phyloP scores from a whole-genome alignment of 1,284 basidiomycete genomes.

The Schizophyllum amplum region DNA sequence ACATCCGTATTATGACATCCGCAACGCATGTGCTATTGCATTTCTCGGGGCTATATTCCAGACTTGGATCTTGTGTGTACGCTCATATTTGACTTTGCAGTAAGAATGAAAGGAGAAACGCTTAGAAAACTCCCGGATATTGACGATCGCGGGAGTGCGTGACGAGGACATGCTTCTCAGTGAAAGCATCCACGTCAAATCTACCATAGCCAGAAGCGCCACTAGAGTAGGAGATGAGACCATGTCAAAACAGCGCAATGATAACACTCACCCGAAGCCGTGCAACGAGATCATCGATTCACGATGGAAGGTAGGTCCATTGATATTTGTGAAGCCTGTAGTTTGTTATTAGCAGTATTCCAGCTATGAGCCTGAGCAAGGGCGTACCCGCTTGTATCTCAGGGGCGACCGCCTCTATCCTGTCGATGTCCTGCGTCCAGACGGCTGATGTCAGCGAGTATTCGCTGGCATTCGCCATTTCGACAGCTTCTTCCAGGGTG shows the following conservation, averaged over 20 bases:
- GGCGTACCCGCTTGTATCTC: constrained; percentile 38
- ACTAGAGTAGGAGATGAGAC: constrained; percentile 17
- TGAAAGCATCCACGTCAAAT: constrained; percentile 46
- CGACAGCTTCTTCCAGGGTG: constrained; percentile 43
- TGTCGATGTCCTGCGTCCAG: constrained; percentile 44
- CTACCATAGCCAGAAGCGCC: constrained; percentile 44
- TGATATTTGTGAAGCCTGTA: constrained; percentile 35
- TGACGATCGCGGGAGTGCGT: constrained; percentile 29
- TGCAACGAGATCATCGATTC: constrained; percentile 23
- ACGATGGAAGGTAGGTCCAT: constrained; percentile 28
- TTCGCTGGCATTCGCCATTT: constrained; percentile 45
- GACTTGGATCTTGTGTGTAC: too few relatives aligned
- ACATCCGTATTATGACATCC: too few relatives aligned
- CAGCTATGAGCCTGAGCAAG: neutral
- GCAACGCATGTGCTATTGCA: too few relatives aligned
- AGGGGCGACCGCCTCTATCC: constrained; percentile 39
- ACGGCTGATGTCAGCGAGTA: constrained; percentile 46
- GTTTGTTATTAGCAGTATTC: neutral
- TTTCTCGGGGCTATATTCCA: too few relatives aligned
- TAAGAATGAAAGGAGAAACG: neutral
- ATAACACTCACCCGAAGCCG: constrained; percentile 27
- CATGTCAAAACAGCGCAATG: neutral
- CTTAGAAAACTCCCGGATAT: constrained; percentile 13
- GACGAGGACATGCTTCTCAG: constrained; percentile 33
- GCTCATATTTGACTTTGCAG: too few relatives aligned